These are phyloP conservation scores for Pichia sp. DNA, from an alignment of 1,139 yeast species.

Conservation along the genomic window DNA sequence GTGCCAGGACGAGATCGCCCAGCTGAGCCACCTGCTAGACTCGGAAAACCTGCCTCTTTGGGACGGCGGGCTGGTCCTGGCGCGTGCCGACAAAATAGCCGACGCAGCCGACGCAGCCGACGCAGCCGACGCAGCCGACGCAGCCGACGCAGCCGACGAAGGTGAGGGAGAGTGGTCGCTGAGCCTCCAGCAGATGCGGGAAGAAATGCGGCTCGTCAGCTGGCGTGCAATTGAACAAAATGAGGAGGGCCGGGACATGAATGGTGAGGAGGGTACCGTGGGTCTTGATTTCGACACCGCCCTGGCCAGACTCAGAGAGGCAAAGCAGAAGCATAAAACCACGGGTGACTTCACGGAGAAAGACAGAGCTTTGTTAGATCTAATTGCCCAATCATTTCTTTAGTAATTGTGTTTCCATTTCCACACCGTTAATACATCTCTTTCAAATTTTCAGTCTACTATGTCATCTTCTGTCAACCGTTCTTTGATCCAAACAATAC, in stretches of 20 bases:
- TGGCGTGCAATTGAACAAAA: neutral
- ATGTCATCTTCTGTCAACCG: constrained; percentile 13
- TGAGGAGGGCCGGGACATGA: neutral
- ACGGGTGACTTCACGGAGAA: neutral
- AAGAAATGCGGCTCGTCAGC: neutral
- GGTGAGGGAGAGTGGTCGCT: neutral
- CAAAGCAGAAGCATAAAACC: neutral
- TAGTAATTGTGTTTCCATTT: too few relatives aligned
- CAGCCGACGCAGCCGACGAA: neutral
- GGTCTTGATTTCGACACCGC: neutral
- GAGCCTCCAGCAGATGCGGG: neutral
- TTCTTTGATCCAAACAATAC: constrained; percentile 16
- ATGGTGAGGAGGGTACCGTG: neutral
- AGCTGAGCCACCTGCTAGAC: neutral
- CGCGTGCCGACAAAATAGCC: neutral
- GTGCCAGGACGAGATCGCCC: neutral
- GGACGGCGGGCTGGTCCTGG: neutral
- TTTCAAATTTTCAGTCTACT: neutral
- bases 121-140: neutral
- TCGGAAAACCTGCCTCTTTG: neutral
- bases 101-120: neutral
- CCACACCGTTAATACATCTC: too few relatives aligned
- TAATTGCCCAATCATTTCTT: neutral
- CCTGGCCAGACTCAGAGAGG: neutral
- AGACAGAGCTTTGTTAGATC: neutral